Evolutionary conservation across 1,284 basidiomycete genomes (phyloP).

Genomic region (Sporisorium scitamineum): DNA sequence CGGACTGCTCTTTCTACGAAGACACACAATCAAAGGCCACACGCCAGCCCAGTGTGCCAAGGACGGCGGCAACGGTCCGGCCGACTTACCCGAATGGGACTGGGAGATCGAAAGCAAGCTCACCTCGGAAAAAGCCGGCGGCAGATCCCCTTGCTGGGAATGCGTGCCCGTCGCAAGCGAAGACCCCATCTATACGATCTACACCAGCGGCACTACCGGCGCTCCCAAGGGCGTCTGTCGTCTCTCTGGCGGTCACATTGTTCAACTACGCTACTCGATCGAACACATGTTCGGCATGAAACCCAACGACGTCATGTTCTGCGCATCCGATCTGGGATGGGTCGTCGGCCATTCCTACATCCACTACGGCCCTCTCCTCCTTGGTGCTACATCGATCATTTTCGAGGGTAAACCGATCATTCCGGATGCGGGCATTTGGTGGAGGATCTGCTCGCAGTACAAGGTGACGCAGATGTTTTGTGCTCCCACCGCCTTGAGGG

Average conservation of each 20-base stretch:
- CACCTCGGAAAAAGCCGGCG: slow-evolving; percentile 27
- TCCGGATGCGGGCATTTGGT: slow-evolving; percentile 65
- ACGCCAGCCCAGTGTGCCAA: slow-evolving; percentile 24
- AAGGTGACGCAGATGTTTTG: slow-evolving; percentile 59
- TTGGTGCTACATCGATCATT: slow-evolving; percentile 61
- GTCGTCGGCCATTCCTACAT: slow-evolving; percentile 56
- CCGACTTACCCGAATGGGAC: slow-evolving; percentile 53
- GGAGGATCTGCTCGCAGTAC: slow-evolving; percentile 56
- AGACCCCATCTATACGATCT: slow-evolving; percentile 58
- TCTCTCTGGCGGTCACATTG: slow-evolving; percentile 61
- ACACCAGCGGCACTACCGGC: slow-evolving; percentile 64
- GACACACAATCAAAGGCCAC: slow-evolving; percentile 59
- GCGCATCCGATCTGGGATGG: slow-evolving; percentile 58
- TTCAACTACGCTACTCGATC: slow-evolving; percentile 59
- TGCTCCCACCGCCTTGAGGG: slow-evolving; percentile 62
- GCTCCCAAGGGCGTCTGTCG: slow-evolving; percentile 63
- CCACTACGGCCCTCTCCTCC: slow-evolving; percentile 62
- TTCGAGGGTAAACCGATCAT: slow-evolving; percentile 67
- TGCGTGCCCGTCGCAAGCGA: slow-evolving; percentile 58
- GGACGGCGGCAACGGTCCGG: slow-evolving; percentile 26
- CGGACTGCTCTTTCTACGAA: slow-evolving; percentile 50
- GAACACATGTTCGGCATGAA: slow-evolving; percentile 62
- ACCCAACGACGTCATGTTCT: slow-evolving; percentile 54
- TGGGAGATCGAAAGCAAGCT: slow-evolving; percentile 54
- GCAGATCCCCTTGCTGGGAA: slow-evolving; percentile 49